Conservation (phyloP, 1,284 basidiomycete species). For the Pisolithus thermaeus region DNA sequence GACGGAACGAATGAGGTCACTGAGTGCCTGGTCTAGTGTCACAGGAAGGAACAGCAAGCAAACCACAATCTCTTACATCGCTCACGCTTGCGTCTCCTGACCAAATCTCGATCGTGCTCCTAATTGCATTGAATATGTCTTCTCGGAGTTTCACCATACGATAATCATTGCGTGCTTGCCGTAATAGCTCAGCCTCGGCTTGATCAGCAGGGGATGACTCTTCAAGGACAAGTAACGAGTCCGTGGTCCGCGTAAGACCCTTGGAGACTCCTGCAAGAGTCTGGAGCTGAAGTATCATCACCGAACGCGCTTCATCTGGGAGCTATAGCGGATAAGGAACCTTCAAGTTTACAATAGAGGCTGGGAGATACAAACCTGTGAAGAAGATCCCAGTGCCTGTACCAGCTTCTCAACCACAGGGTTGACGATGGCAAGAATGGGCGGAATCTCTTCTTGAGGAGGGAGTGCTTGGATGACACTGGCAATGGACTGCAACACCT, state of each 20-base stretch:
- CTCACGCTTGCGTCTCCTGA: slow-evolving; percentile 71
- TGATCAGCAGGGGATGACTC: slow-evolving; percentile 43
- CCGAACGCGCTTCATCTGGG: slow-evolving; percentile 58
- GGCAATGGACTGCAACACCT: slow-evolving; percentile 84
- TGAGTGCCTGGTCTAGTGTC: slow-evolving; percentile 49
- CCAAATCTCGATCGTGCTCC: slow-evolving; percentile 64
- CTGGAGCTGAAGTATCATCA: slow-evolving; percentile 66
- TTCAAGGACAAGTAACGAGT: slow-evolving; percentile 61
- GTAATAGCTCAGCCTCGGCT: slow-evolving; percentile 48
- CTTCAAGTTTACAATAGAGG: not conserved
- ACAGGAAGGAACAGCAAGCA: not conserved
- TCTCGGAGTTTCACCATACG: slow-evolving; percentile 60
- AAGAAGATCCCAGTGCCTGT: slow-evolving; percentile 50
- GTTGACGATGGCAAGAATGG: slow-evolving; percentile 73
- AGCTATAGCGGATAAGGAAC: slow-evolving; percentile 36
- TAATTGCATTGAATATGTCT: slow-evolving; percentile 54
- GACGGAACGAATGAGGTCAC: slow-evolving; percentile 76
- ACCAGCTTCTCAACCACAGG: slow-evolving; percentile 71
- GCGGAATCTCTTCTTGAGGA: slow-evolving; percentile 67
- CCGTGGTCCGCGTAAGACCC: slow-evolving; percentile 73
- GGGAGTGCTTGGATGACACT: slow-evolving; percentile 86
- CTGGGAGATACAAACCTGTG: slow-evolving; percentile 37
- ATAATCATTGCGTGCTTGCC: slow-evolving; percentile 57
- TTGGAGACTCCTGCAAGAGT: slow-evolving; percentile 78
- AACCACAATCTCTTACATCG: slow-evolving; percentile 47